Conservation (phyloP, 345 rosid genomes). For the Jatropha curcas region DNA sequence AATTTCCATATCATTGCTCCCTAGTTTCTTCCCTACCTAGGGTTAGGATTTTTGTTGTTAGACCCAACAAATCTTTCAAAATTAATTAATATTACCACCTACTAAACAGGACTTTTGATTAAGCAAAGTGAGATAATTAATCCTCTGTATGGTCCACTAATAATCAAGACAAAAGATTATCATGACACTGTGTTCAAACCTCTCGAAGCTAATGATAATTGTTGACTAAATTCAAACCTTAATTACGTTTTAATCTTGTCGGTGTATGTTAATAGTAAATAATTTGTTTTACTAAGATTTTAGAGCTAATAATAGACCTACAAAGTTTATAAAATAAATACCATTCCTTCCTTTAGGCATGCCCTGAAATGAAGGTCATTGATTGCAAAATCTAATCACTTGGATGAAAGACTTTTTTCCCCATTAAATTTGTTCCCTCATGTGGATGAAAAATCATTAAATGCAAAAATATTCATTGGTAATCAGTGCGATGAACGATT, state of each 20-base stretch:
- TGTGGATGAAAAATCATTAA: neutral
- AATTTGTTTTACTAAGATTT: conserved; percentile 9
- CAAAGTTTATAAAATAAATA: neutral
- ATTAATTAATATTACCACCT: neutral
- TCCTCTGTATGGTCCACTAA: neutral
- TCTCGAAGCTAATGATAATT: neutral
- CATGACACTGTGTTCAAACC: neutral
- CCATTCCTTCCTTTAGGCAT: neutral
- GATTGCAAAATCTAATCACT: neutral
- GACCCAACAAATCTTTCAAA: neutral
- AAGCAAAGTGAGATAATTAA: too few relatives aligned
- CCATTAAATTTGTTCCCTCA: neutral
- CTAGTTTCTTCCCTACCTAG: neutral
- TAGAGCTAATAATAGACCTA: neutral
- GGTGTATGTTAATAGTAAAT: neutral
- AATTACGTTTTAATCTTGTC: neutral
- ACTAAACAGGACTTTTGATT: conserved; percentile 12
- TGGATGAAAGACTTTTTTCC: neutral
- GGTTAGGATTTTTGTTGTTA: neutral
- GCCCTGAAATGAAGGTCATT: neutral
- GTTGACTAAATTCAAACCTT: neutral
- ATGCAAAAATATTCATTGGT: neutral
- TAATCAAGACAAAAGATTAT: conserved; percentile 10
- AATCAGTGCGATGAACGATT: too few relatives aligned
- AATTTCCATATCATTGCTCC: neutral